These are phyloP conservation scores for Phytophthora tentaculata DNA, from an alignment of 352 stramenopile genomes.

Conservation along the genomic window DNA sequence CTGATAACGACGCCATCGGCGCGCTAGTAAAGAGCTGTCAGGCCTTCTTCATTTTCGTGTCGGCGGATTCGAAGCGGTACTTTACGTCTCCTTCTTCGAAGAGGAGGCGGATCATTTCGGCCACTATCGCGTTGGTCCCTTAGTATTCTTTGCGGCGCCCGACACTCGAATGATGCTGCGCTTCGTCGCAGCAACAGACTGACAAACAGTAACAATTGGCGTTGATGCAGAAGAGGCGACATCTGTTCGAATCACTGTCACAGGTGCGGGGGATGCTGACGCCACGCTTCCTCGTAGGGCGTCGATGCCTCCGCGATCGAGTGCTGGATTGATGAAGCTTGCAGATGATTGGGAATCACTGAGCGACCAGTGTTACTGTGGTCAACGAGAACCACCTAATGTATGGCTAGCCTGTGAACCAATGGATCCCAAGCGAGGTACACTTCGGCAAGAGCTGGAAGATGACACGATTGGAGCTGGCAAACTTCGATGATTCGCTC, in stretches of 20 bases:
- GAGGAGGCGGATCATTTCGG: constrained; percentile 1
- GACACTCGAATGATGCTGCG: neutral
- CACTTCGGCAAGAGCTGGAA: too few relatives aligned
- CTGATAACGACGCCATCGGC: constrained; percentile 6
- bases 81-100: constrained; percentile 2
- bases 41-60: constrained; percentile 14
- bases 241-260: neutral
- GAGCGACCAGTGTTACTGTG: too few relatives aligned
- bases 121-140: constrained; percentile 11
- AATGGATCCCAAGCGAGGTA: too few relatives aligned
- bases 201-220: neutral
- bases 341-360: neutral
- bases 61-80: constrained; percentile 3
- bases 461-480: too few relatives aligned
- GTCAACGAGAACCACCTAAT: too few relatives aligned
- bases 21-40: constrained; percentile 13
- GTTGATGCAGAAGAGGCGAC: neutral
- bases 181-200: neutral
- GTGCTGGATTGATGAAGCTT: neutral
- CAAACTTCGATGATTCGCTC: too few relatives aligned
- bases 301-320: neutral
- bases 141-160: neutral
- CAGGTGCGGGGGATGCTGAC: neutral
- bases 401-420: too few relatives aligned
- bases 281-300: neutral